phyloP scores from a whole-genome alignment of 2,329 filamentous ascomycete genomes.

The Fusarium multiceps region DNA sequence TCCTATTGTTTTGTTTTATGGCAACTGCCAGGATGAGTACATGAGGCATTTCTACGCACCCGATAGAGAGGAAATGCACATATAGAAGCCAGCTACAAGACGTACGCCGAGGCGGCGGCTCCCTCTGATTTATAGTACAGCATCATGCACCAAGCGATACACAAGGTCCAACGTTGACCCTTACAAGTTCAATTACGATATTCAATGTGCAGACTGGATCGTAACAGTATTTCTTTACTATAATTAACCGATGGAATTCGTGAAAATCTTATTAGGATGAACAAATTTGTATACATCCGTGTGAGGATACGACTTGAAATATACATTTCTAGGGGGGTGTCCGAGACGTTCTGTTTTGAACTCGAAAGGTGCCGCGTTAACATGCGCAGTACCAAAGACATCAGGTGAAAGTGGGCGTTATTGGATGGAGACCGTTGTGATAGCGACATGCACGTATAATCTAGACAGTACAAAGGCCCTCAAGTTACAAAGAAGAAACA shows the following conservation, averaged over 20 bases:
- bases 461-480: slow-evolving; percentile 12
- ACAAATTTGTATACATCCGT: neutral
- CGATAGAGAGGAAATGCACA: slow-evolving; percentile 8
- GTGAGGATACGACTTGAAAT: neutral
- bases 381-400: neutral
- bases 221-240: neutral
- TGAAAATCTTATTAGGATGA: neutral
- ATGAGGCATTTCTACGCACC: neutral
- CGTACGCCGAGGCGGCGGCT: slow-evolving; percentile 15
- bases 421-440: neutral
- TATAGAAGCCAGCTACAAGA: slow-evolving; percentile 16
- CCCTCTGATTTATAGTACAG: slow-evolving; percentile 10
- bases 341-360: neutral
- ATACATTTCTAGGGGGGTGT: neutral
- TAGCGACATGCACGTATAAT: slow-evolving; percentile 13
- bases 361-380: neutral
- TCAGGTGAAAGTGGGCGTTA: neutral
- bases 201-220: neutral
- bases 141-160: slow-evolving; percentile 8
- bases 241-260: too few relatives aligned
- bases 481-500: neutral
- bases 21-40: slow-evolving; percentile 2
- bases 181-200: neutral
- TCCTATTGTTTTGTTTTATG: slow-evolving; percentile 5
- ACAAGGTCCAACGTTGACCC: neutral